Base-by-base conservation (phyloP, 768 basidiomycete genomes). In the Dictyophora rubrovolvata region DNA sequence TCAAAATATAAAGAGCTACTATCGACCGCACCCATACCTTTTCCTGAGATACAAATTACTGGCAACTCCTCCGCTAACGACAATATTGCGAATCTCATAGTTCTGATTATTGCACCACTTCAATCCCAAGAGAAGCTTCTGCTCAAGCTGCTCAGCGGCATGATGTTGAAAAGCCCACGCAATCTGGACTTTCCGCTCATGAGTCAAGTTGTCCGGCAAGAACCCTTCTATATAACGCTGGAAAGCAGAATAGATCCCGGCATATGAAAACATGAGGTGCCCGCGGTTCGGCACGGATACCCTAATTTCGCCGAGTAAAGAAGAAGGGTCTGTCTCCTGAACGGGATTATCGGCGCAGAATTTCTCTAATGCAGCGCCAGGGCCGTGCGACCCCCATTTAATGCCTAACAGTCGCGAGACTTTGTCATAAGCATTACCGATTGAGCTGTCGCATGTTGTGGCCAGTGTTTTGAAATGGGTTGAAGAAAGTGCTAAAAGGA, bases 51-150 rank as follows among this genome's bases (percentile, higher is more conserved):
- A 84, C 21, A 63, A 49, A 65, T 99, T 99, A 64, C 90, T 91
- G 16, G 94, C 95, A 0, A 99, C 95, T 1, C 95, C 95, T 0
- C 95, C 95, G 60, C 91, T 92, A 16, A 89, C 83, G 1, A 96
- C 89, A 22, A 98, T 63, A 56, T 85, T 75, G 11, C 69, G 69
- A 3, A 89, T 71, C 8, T 65, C 55, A 0, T 83, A 68, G n/a
- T 72, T 77, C 21, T 75, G 65, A 9, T 66, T 59, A 54, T 64
- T 56, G 61, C 82, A 82, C 73, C 69, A 72, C 21, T 71, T 65
- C 42, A 84, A 62, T 0, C 75, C 85, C 20, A 87, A 71, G 1
- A 68, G 56, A 10, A 95, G 72, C 71, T 94, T 96, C 49, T 83
- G 80, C 65, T 83, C 84, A 0, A 97, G 74, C 54, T 94, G 92